phyloP scores from a whole-genome alignment of 177 flowering plant species.

The Vitis hybrid region DNA sequence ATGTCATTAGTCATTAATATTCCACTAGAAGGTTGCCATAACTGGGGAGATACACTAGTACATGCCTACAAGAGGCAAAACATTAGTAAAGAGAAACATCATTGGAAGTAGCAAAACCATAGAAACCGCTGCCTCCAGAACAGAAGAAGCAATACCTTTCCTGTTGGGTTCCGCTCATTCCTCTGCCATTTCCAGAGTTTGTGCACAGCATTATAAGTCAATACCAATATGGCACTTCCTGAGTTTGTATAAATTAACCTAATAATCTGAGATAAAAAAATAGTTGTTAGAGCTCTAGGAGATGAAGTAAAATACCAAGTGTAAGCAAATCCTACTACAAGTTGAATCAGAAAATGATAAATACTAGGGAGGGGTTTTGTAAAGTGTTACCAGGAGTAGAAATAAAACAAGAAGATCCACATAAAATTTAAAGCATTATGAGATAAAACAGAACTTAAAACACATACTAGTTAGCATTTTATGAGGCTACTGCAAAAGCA shows the following conservation, averaged over 20 bases:
- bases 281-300: no score
- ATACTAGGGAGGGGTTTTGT: no score
- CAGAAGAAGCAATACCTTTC: constrained; percentile 47
- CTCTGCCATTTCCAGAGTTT: constrained; percentile 94
- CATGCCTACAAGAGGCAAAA: constrained; percentile 58
- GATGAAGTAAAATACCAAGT: no score
- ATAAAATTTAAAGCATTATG: no score
- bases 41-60: constrained; percentile 58
- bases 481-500: no score
- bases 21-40: constrained; percentile 89
- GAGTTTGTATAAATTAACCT: constrained; percentile 85
- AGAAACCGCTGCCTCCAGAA: not conserved
- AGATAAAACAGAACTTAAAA: no score
- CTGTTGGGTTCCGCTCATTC: constrained; percentile 54
- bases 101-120: not conserved
- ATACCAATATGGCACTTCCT: constrained; percentile 70
- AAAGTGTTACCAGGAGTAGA: no score
- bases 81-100: constrained; percentile 2
- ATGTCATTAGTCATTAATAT: constrained; percentile 83
- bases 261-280: constrained; percentile 48
- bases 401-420: no score
- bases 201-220: constrained; percentile 84
- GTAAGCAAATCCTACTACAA: no score
- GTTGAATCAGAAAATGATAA: no score
- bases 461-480: no score